These are phyloP conservation scores for Serendipita sp. DNA, from an alignment of 768 basidiomycete species.

Conservation along the genomic window DNA sequence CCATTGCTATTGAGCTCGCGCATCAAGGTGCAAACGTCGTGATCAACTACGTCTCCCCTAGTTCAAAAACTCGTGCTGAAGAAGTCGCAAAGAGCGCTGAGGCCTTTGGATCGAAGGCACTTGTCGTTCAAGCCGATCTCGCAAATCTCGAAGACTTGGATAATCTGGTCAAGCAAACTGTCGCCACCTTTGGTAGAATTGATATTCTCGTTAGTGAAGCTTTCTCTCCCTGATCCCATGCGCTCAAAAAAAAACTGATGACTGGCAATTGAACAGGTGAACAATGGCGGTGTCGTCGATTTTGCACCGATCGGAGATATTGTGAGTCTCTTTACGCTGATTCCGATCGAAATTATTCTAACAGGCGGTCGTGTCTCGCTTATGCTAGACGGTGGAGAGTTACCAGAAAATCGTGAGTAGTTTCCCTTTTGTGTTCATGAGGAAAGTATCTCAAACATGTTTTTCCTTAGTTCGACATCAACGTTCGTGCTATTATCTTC, in stretches of 20 bases:
- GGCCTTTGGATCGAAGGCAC: slow-evolving; percentile 26
- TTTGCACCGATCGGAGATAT: slow-evolving; percentile 33
- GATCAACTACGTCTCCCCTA: slow-evolving; percentile 36
- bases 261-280: too few species aligned
- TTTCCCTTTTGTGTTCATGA: background rate
- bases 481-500: slow-evolving; percentile 47
- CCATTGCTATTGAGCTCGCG: slow-evolving; percentile 37
- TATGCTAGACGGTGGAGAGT: background rate
- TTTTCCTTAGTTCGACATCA: slow-evolving; percentile 30
- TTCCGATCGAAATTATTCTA: too few species aligned
- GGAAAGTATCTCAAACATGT: background rate
- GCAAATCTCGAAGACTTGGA: slow-evolving; percentile 34
- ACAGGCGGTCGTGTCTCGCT: too few species aligned
- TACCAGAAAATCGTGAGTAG: background rate
- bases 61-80: slow-evolving; percentile 29
- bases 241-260: too few species aligned
- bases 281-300: slow-evolving; percentile 32
- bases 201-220: slow-evolving; percentile 40
- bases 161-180: slow-evolving; percentile 31
- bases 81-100: slow-evolving; percentile 31
- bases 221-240: too few species aligned
- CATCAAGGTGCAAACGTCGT: slow-evolving; percentile 42
- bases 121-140: slow-evolving; percentile 38
- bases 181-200: slow-evolving; percentile 34
- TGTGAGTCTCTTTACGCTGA: background rate